Base-by-base conservation (phyloP, 129 eudicot genomes). In the Cynara cardunculus region DNA sequence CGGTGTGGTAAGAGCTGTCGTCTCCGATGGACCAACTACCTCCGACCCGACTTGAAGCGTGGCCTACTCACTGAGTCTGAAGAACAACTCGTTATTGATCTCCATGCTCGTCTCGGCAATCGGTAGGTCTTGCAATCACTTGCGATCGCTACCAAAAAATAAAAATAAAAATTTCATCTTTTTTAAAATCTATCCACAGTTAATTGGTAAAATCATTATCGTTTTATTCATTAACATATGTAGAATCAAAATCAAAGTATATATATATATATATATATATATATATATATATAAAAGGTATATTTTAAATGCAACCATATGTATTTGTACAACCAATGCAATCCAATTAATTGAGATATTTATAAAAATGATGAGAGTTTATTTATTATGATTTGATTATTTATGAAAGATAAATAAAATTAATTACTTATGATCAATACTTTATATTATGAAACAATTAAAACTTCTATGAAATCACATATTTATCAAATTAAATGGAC, bases 1-100 rank as follows among this genome's bases (percentile, higher is more conserved):
- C 94, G 99, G 3, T 95, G 99, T 25, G 99, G 99, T 39, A 95
- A 95, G 87, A 95, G 97, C 74, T 95, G 99, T 59, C 88, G 99
- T 12, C 95, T 95, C 34, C 97, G 99, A 0, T 95, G 99, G 99
- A 95, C 97, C 18, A 95, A 95, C 76, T 95, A 95, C 73, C 99
- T 95, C 13, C 99, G 99, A 10, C 99, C 99, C 0, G 99, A 92
- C 86, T 87, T 95, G 89, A 95, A 95, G 83, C 75, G 99, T 8
- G 99, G 99, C 4, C 92, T 95, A 25, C 97, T 95, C 13, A 92
- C 83, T 6, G 97, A 90, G 28, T 84, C 88, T 0, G 99, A 95
- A 86, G 99, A 95, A 73, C 90, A 95, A 69, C 81, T 92, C 35
- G 99, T 95, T 37, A 95, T 95, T 78, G 99, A 92, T 73, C 92